Conservation (phyloP, 2,329 filamentous ascomycete species). For the Lachnellula subtilissima region DNA sequence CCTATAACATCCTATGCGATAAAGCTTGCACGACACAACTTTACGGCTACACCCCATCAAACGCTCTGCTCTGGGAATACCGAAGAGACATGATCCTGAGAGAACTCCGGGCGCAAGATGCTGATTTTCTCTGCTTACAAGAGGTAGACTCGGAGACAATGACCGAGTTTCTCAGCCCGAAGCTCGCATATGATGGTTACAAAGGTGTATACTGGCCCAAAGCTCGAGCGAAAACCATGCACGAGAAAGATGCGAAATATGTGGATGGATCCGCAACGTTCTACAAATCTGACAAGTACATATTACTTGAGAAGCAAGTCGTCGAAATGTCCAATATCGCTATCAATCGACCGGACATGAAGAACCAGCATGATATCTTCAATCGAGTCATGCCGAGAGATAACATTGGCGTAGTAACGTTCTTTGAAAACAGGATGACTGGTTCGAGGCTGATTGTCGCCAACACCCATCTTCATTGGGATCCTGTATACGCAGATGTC, state of each 20-base stretch:
- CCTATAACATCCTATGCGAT: constrained; percentile 95
- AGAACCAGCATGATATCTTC: constrained; percentile 95
- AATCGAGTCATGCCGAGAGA: constrained; percentile 98
- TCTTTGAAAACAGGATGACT: constrained; percentile 86
- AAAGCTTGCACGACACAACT: constrained; percentile 79
- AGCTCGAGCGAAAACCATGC: constrained; percentile 85
- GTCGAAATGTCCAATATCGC: constrained; percentile 89
- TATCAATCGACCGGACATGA: constrained; percentile 94
- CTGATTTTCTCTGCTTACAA: constrained; percentile 89
- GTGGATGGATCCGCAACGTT: constrained; percentile 97
- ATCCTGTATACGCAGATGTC: constrained; percentile 84
- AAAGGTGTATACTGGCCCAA: constrained; percentile 93
- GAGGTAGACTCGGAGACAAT: constrained; percentile 91
- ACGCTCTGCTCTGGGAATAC: constrained; percentile 81
- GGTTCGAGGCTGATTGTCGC: constrained; percentile 89
- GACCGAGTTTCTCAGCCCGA: constrained; percentile 84
- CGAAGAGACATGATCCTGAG: constrained; percentile 77
- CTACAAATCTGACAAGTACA: constrained; percentile 92
- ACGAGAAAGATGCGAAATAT: constrained; percentile 77
- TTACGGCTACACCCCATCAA: constrained; percentile 86
- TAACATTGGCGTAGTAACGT: constrained; percentile 87
- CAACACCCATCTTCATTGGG: constrained; percentile 94
- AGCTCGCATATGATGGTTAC: constrained; percentile 82
- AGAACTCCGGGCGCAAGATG: constrained; percentile 72
- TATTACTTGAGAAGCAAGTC: constrained; percentile 87